Conservation (phyloP, 2,329 filamentous ascomycete species). For the Beauveria sp. region DNA sequence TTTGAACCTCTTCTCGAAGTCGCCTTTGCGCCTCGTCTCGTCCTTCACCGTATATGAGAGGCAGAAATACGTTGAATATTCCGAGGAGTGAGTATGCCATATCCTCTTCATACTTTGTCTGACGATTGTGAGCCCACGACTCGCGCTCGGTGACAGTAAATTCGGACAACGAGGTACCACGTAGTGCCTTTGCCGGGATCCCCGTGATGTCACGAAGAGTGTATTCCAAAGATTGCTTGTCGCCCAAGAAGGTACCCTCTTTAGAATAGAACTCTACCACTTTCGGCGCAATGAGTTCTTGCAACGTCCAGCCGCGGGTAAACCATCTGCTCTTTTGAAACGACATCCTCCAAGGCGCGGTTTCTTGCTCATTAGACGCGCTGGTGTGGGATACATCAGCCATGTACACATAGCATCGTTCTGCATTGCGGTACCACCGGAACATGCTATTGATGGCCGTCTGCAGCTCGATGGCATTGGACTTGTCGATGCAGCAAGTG, state of each 20-base stretch:
- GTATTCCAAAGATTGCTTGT: background rate
- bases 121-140: constrained; percentile 18
- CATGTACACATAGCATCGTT: constrained; percentile 20
- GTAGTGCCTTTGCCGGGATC: background rate
- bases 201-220: background rate
- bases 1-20: constrained; percentile 9
- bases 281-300: constrained; percentile 52
- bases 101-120: constrained; percentile 18
- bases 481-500: constrained; percentile 20
- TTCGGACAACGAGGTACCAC: background rate
- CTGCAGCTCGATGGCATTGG: background rate
- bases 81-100: constrained; percentile 20
- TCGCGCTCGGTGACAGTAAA: constrained; percentile 16
- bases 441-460: constrained; percentile 13
- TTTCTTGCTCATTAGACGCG: background rate
- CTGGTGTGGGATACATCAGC: constrained; percentile 13
- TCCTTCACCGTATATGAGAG: constrained; percentile 21
- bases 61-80: constrained; percentile 21
- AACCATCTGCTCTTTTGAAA: constrained; percentile 23
- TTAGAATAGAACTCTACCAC: constrained; percentile 6
- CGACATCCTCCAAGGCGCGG: background rate
- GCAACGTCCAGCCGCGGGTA: constrained; percentile 49
- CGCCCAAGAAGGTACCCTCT: background rate
- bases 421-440: constrained; percentile 20
- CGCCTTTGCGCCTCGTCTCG: constrained; percentile 13